These are phyloP conservation scores for Chaetomium sp. DNA, from an alignment of 2,329 filamentous ascomycete genomes.

Conservation along the genomic window DNA sequence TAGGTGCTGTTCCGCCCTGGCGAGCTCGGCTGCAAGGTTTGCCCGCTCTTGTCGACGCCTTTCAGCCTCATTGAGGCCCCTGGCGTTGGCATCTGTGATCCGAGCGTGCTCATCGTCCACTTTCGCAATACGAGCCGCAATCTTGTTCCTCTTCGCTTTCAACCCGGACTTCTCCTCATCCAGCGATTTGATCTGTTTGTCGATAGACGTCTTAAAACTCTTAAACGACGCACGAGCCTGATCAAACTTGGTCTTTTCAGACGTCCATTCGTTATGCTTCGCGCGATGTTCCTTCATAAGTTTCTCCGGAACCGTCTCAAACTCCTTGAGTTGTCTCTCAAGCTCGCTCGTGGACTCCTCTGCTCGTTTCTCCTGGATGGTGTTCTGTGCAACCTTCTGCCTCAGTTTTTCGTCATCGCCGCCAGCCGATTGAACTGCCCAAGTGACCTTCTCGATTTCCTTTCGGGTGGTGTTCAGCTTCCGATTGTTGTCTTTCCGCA, in stretches of 20 bases:
- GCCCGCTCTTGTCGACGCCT: conserved; percentile 47
- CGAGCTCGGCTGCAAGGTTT: conserved; percentile 41
- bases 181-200: conserved; percentile 56
- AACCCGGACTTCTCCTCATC: conserved; percentile 58
- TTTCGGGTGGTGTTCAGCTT: conserved; percentile 61
- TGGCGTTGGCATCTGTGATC: conserved; percentile 61
- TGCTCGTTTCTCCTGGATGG: conserved; percentile 63
- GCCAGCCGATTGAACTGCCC: conserved; percentile 60
- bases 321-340: conserved; percentile 57
- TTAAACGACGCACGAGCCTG: conserved; percentile 48
- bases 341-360: conserved; percentile 30
- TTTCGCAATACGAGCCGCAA: conserved; percentile 63
- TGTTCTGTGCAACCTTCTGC: conserved; percentile 69
- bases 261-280: conserved; percentile 46
- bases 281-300: conserved; percentile 52
- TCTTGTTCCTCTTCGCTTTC: conserved; percentile 65
- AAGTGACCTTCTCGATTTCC: conserved; percentile 64
- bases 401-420: conserved; percentile 69
- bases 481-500: conserved; percentile 68
- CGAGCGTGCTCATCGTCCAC: conserved; percentile 66
- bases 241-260: conserved; percentile 56
- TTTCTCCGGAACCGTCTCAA: conserved; percentile 58
- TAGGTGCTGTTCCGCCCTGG: conserved; percentile 40
- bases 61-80: conserved; percentile 58
- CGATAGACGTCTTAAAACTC: conserved; percentile 53